A percentile compares a stretch with the other conserved stretches of the same genome.
phyloP scores from a whole-genome alignment of 2,329 filamentous ascomycete species.

The Talaromyces verruculosus region DNA sequence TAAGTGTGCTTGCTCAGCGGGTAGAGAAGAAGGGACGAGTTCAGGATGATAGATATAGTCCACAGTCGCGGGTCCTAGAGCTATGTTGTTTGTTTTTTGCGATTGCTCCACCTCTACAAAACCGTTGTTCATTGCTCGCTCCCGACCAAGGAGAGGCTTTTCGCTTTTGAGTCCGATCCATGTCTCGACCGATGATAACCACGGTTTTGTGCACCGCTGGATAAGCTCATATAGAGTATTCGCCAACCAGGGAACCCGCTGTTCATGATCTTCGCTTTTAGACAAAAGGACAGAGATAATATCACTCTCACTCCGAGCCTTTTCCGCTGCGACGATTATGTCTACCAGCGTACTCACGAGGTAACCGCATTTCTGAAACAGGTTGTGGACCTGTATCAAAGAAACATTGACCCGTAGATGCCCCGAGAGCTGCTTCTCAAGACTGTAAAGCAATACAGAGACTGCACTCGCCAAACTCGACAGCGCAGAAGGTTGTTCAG shows the following conservation, averaged over 20 bases:
- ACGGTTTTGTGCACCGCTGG: constrained; percentile 62
- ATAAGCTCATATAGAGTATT: constrained; percentile 68
- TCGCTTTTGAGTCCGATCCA: constrained; percentile 72
- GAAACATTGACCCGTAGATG: constrained; percentile 32
- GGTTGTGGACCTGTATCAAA: constrained; percentile 38
- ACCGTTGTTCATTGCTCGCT: constrained; percentile 51
- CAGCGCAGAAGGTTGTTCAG: constrained; percentile 33
- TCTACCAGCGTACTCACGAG: constrained; percentile 38
- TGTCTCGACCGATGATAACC: constrained; percentile 65
- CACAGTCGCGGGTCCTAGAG: constrained; percentile 60
- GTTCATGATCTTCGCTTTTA: constrained; percentile 63
- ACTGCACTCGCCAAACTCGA: constrained; percentile 38
- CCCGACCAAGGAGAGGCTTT: constrained; percentile 50
- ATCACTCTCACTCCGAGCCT: constrained; percentile 56
- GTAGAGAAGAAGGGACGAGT: constrained; percentile 70
- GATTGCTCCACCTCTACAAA: constrained; percentile 63
- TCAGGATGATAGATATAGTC: constrained; percentile 55
- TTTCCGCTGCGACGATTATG: constrained; percentile 49
- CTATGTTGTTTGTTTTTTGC: constrained; percentile 61
- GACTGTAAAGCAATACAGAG: constrained; percentile 38
- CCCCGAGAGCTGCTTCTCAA: constrained; percentile 38
- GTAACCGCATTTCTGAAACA: constrained; percentile 42
- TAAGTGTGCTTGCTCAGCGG: constrained; percentile 64
- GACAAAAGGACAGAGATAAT: constrained; percentile 63
- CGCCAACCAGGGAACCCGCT: constrained; percentile 61